Conservation (phyloP, 192 early-diverging fungal species). For the Jimgerdemannia lactiflua region DNA sequence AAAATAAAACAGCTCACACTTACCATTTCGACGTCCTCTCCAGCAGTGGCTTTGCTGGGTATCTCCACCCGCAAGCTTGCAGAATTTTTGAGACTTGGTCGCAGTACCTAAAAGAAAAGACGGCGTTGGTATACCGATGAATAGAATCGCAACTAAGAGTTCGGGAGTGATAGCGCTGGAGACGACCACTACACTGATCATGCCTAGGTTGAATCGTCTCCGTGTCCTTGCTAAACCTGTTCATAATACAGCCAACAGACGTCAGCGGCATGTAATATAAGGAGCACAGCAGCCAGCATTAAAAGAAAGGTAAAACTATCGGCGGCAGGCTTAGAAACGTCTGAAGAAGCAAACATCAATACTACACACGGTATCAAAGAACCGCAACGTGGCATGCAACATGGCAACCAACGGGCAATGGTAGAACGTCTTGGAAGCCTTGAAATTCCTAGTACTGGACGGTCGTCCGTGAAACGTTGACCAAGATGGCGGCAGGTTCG, state of each 20-base stretch:
- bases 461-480: slow-evolving; percentile 42
- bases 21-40: too few species aligned
- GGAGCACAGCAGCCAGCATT: not conserved
- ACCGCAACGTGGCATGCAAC: slow-evolving; percentile 64
- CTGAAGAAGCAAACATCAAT: too few species aligned
- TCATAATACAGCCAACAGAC: slow-evolving; percentile 74
- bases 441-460: slow-evolving; percentile 49
- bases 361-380: slow-evolving; percentile 62
- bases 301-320: not conserved
- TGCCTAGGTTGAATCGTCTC: slow-evolving; percentile 34
- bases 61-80: too few species aligned
- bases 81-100: too few species aligned
- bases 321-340: too few species aligned
- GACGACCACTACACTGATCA: slow-evolving; percentile 30
- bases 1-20: too few species aligned
- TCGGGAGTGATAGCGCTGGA: slow-evolving; percentile 31
- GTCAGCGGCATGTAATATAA: slow-evolving; percentile 50
- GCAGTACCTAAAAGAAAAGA: too few species aligned
- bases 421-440: slow-evolving; percentile 56
- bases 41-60: too few species aligned
- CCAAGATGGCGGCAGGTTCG: slow-evolving; percentile 38
- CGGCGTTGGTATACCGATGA: slow-evolving; percentile 24
- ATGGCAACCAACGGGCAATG: slow-evolving; percentile 49
- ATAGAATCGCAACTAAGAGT: slow-evolving; percentile 32
- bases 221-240: slow-evolving; percentile 71